Conservation (phyloP, 768 basidiomycete species). For the Suillus luteus region DNA sequence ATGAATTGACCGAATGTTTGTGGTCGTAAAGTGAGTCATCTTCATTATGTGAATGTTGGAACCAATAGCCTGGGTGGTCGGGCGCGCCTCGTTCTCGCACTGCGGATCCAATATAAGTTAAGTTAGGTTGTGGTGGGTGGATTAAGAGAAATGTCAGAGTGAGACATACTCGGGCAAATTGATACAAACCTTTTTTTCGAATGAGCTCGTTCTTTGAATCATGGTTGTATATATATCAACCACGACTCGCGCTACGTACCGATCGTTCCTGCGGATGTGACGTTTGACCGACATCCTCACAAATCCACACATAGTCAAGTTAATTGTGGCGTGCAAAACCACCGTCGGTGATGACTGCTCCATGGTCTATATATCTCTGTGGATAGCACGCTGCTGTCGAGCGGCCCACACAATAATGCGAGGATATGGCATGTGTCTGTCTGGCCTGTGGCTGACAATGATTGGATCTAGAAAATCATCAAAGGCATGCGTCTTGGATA, state of each 20-base stretch:
- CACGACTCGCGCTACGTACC: neutral
- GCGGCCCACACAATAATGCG: neutral
- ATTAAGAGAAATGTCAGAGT: neutral
- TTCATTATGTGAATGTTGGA: neutral
- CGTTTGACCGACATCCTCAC: neutral
- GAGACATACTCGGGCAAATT: neutral
- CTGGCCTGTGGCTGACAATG: neutral
- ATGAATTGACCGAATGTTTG: neutral
- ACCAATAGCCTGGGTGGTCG: neutral
- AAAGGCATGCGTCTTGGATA: neutral
- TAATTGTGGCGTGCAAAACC: neutral
- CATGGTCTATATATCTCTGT: neutral
- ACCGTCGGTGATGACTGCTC: neutral
- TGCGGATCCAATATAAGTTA: neutral
- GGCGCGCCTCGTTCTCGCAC: neutral
- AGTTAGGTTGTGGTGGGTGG: neutral
- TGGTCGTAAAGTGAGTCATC: neutral
- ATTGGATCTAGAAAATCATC: neutral
- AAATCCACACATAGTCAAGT: neutral
- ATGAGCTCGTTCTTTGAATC: neutral
- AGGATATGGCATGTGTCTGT: neutral
- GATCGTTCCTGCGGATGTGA: neutral
- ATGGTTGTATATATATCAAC: neutral
- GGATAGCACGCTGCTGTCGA: neutral
- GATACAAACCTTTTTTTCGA: neutral